Evolutionary conservation across 768 basidiomycete genomes (phyloP).

Genomic region (Suillus brevipes): DNA sequence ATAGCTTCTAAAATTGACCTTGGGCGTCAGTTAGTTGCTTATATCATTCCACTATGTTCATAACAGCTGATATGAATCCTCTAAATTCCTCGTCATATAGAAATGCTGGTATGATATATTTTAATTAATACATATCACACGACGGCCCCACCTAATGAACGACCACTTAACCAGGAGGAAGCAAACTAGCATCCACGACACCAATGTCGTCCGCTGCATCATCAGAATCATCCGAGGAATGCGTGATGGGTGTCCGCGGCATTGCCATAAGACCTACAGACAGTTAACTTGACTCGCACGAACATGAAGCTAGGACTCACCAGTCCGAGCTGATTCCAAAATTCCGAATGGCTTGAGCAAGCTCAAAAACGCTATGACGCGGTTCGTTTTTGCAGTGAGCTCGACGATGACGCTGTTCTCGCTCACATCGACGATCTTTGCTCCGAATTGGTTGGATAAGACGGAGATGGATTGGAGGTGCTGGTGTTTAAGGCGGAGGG

Average conservation of each 20-base stretch:
- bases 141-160: background rate
- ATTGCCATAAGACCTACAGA: constrained; percentile 90
- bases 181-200: constrained; percentile 83
- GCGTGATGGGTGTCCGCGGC: constrained; percentile 89
- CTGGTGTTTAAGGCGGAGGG: constrained; percentile 85
- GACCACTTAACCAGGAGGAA: constrained; percentile 81
- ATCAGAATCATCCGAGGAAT: constrained; percentile 58
- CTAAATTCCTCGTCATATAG: background rate
- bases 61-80: background rate
- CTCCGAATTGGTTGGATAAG: constrained; percentile 86
- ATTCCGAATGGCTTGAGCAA: constrained; percentile 94
- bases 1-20: background rate
- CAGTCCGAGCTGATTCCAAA: constrained; percentile 91
- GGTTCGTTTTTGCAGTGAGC: constrained; percentile 86
- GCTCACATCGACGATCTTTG: constrained; percentile 90
- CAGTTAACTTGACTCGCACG: background rate
- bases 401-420: constrained; percentile 96
- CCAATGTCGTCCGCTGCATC: constrained; percentile 50
- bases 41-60: background rate
- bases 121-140: background rate
- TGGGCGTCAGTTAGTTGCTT: background rate
- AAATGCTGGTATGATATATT: background rate
- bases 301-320: constrained; percentile 43
- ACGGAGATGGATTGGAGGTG: constrained; percentile 85
- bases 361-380: constrained; percentile 91